These are phyloP conservation scores for Cryphonectria japonica DNA, from an alignment of 2,329 filamentous ascomycete genomes.

Conservation along the genomic window DNA sequence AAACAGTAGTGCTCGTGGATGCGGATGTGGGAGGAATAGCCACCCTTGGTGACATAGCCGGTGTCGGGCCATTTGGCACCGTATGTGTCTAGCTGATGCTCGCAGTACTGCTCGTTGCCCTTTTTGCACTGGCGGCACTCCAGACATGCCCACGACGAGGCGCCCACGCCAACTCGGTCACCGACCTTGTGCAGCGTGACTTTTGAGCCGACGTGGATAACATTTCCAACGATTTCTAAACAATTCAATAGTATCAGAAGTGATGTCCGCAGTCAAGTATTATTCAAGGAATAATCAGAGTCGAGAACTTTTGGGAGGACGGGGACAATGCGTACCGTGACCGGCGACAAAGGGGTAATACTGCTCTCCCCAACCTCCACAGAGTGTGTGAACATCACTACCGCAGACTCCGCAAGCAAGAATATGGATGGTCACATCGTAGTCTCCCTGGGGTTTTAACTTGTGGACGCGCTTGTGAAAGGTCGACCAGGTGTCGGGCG, in stretches of 20 bases:
- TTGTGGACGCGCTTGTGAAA: slow-evolving; percentile 76
- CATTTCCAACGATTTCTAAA: slow-evolving; percentile 69
- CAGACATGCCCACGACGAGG: slow-evolving; percentile 67
- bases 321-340: slow-evolving; percentile 51
- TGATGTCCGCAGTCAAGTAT: neutral
- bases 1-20: slow-evolving; percentile 74
- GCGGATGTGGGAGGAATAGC: slow-evolving; percentile 45
- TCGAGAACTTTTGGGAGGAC: too few species aligned
- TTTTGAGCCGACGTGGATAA: slow-evolving; percentile 68
- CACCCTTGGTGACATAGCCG: slow-evolving; percentile 63
- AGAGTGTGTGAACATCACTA: slow-evolving; percentile 73
- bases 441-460: slow-evolving; percentile 83
- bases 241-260: neutral
- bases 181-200: slow-evolving; percentile 64
- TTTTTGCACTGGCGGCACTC: slow-evolving; percentile 67
- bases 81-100: slow-evolving; percentile 64
- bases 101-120: slow-evolving; percentile 71
- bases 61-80: slow-evolving; percentile 54
- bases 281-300: too few species aligned
- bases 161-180: slow-evolving; percentile 70
- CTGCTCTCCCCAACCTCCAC: slow-evolving; percentile 68
- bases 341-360: slow-evolving; percentile 68
- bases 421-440: slow-evolving; percentile 88
- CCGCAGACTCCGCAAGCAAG: slow-evolving; percentile 78
- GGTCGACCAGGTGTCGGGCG: slow-evolving; percentile 57